Conservation (phyloP, 257 asterid genomes). For the Avicennia marina region DNA sequence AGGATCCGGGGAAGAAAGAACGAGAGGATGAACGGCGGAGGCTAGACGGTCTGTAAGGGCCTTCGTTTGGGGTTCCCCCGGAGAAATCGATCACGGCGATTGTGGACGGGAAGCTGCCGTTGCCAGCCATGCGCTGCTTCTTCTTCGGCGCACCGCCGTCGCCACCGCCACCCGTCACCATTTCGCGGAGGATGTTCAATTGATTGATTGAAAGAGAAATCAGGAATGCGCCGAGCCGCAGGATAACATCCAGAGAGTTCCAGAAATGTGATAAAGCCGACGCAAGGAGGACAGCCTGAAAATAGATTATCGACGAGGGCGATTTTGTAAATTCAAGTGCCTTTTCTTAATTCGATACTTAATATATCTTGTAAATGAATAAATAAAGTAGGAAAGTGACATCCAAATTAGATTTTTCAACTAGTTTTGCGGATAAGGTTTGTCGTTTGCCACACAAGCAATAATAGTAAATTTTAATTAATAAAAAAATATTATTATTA, state of each 20-base stretch:
- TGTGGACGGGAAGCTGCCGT: slow-evolving; percentile 29
- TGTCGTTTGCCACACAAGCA: background rate
- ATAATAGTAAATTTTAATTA: too few relatives aligned
- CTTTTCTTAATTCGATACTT: too few relatives aligned
- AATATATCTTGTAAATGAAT: too few relatives aligned
- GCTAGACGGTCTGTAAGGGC: slow-evolving; percentile 26
- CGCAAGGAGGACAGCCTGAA: too few relatives aligned
- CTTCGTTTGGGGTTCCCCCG: slow-evolving; percentile 30
- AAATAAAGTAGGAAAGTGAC: too few relatives aligned
- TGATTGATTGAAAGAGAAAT: slow-evolving; percentile 32
- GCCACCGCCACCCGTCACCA: background rate
- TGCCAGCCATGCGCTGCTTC: slow-evolving; percentile 53
- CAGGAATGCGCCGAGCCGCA: slow-evolving; percentile 18
- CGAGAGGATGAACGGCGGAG: slow-evolving; percentile 41
- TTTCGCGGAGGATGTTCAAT: too few relatives aligned
- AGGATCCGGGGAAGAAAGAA: slow-evolving; percentile 19
- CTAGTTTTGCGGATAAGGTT: slow-evolving; percentile 15
- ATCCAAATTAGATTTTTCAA: too few relatives aligned
- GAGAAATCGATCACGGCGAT: slow-evolving; percentile 23
- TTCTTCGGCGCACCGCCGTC: slow-evolving; percentile 32
- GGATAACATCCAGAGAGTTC: too few relatives aligned
- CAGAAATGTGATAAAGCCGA: too few relatives aligned
- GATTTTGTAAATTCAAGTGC: too few relatives aligned
- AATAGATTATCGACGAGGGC: too few relatives aligned
- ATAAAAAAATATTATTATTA: too few relatives aligned